Percentiles rank a stretch among this genome's conserved stretches.
phyloP scores from a whole-genome alignment of 495 filamentous ascomycete genomes.

The Chaetomidium leptoderma region DNA sequence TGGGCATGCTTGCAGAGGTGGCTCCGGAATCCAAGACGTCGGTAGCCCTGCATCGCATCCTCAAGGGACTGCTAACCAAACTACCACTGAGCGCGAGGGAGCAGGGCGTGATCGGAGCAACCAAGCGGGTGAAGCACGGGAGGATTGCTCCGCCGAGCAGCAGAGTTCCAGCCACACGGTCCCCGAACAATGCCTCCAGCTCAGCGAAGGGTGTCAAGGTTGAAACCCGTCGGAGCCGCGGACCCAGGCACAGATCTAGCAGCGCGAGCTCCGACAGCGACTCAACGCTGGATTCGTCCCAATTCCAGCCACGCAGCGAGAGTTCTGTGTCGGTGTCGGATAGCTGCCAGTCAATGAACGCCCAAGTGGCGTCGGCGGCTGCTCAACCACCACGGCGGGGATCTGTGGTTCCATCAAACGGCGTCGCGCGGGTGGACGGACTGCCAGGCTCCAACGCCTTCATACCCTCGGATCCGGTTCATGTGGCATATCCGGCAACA shows the following conservation, averaged over 20 bases:
- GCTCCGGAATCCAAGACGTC: slow-evolving; percentile 27
- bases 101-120: slow-evolving; percentile 20
- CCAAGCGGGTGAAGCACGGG: slow-evolving; percentile 20
- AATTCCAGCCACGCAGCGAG: neutral
- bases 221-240: neutral
- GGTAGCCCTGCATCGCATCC: slow-evolving; percentile 27
- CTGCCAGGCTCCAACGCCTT: neutral
- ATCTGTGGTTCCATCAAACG: neutral
- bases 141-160: neutral
- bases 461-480: neutral
- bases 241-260: neutral
- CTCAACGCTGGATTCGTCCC: slow-evolving; percentile 8
- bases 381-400: neutral
- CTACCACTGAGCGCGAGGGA: slow-evolving; percentile 28
- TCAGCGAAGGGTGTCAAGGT: neutral
- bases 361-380: neutral
- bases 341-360: neutral
- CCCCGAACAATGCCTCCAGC: neutral
- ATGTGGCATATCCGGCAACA: neutral
- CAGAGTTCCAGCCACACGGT: neutral
- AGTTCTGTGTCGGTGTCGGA: slow-evolving; percentile 4
- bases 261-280: slow-evolving; percentile 8
- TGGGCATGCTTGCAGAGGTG: slow-evolving; percentile 39
- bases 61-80: slow-evolving; percentile 24
- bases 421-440: neutral